These are phyloP conservation scores for Lactifluus piperatus DNA, from an alignment of 768 basidiomycete genomes.

Conservation along the genomic window DNA sequence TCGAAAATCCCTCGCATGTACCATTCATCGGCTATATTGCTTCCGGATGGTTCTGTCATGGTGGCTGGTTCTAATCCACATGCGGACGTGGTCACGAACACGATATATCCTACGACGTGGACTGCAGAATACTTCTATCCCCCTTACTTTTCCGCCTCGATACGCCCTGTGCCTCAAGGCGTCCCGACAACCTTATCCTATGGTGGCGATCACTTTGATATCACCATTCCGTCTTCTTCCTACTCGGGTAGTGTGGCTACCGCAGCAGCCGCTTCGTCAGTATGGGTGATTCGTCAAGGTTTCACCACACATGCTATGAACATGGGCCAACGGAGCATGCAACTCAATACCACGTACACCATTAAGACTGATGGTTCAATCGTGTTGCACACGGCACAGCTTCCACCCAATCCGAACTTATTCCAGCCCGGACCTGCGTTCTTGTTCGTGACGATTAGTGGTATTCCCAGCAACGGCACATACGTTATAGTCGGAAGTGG, in stretches of 20 bases:
- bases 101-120: neutral
- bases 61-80: conserved; percentile 7
- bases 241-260: neutral
- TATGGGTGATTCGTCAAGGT: conserved; percentile 1
- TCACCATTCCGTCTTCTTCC: neutral
- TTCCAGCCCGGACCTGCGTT: conserved; percentile 9
- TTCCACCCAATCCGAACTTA: neutral
- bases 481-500: neutral
- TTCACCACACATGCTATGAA: conserved; percentile 8
- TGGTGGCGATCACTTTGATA: neutral
- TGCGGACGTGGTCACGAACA: neutral
- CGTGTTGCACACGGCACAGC: neutral
- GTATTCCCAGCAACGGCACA: neutral
- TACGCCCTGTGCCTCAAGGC: neutral
- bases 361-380: neutral
- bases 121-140: conserved; percentile 3
- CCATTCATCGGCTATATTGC: neutral
- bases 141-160: neutral
- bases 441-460: neutral
- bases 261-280: neutral
- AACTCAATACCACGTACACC: neutral
- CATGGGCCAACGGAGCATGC: conserved; percentile 5
- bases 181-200: neutral
- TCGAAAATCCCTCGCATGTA: conserved; percentile 3
- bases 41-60: conserved; percentile 4